These are phyloP conservation scores for Botrytis byssoidea DNA, from an alignment of 2,329 filamentous ascomycete genomes.

Conservation along the genomic window DNA sequence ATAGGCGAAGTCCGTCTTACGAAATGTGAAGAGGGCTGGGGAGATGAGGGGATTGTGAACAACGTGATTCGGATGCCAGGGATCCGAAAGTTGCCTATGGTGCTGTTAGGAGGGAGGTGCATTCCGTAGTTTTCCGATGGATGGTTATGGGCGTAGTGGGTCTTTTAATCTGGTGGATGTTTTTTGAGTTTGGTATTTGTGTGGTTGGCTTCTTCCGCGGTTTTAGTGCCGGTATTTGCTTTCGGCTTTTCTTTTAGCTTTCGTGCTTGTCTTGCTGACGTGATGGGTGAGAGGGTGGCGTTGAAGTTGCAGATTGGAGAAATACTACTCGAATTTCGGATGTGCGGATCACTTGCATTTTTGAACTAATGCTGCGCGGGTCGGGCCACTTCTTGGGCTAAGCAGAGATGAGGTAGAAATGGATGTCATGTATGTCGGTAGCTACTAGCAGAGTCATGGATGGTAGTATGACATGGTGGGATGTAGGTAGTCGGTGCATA, in stretches of 20 bases:
- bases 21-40: not conserved
- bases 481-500: not conserved
- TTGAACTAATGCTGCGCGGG: not conserved
- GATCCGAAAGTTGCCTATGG: not conserved
- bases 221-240: not conserved
- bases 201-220: not conserved
- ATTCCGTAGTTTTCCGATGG: not conserved
- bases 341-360: not conserved
- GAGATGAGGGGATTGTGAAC: not conserved
- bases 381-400: not conserved
- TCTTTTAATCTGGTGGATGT: not conserved
- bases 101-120: not conserved
- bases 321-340: not conserved
- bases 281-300: not conserved
- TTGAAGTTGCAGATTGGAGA: not conserved
- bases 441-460: not conserved
- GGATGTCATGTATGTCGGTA: not conserved
- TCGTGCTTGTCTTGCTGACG: not conserved
- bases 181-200: not conserved
- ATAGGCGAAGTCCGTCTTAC: slow-evolving; percentile 15
- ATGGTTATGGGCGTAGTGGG: not conserved
- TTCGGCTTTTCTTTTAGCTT: not conserved
- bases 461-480: not conserved
- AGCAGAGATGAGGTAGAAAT: not conserved
- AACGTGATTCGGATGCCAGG: not conserved